These are phyloP conservation scores for Nematocida ausubeli DNA, from an alignment of 371 early-diverging fungal species.

Conservation along the genomic window DNA sequence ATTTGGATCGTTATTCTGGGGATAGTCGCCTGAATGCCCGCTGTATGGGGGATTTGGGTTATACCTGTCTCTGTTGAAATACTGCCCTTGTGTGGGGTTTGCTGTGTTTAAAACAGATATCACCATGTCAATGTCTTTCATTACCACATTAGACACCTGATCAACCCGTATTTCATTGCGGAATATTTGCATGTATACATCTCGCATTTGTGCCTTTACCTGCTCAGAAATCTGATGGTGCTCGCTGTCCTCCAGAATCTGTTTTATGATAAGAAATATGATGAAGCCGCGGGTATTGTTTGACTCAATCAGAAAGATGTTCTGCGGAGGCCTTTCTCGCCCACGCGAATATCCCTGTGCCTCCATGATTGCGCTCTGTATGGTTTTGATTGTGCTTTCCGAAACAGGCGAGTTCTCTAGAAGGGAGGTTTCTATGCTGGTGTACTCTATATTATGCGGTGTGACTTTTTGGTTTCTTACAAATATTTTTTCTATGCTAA, in stretches of 20 bases:
- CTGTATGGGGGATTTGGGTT: background rate
- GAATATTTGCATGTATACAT: conserved; percentile 10
- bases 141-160: background rate
- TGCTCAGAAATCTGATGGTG: background rate
- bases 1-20: background rate
- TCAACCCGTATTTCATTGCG: background rate
- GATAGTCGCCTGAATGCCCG: background rate
- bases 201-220: background rate
- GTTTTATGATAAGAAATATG: conserved; percentile 9
- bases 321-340: background rate
- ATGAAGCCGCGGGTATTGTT: conserved; percentile 11
- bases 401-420: conserved; percentile 8
- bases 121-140: background rate
- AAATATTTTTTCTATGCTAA: background rate
- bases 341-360: too few relatives aligned
- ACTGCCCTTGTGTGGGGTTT: background rate
- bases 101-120: background rate
- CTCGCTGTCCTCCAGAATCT: conserved; percentile 3
- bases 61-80: background rate
- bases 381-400: background rate
- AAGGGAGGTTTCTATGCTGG: background rate
- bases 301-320: background rate
- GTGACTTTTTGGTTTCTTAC: background rate
- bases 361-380: conserved; percentile 14
- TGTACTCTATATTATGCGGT: background rate